Percentiles rank a stretch among this genome's conserved stretches.
These are phyloP conservation scores for Penicillium parvum DNA, from an alignment of 495 filamentous ascomycete genomes.

Conservation along the genomic window DNA sequence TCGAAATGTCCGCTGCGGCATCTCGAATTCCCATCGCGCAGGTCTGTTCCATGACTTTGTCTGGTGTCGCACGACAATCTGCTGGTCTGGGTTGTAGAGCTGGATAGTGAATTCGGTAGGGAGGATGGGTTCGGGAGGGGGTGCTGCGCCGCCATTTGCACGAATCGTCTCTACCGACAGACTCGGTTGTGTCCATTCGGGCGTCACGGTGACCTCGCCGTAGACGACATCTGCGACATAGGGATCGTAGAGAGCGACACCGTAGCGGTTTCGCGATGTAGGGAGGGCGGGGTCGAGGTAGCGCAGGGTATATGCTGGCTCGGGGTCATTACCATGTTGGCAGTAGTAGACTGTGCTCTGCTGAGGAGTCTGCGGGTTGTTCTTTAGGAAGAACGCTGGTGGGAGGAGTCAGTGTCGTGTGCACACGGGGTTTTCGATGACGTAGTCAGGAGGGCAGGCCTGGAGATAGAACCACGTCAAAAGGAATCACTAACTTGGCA, in stretches of 20 bases:
- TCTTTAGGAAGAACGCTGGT: slow-evolving; percentile 61
- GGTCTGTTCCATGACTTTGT: slow-evolving; percentile 72
- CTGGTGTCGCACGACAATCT: slow-evolving; percentile 64
- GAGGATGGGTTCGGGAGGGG: slow-evolving; percentile 69
- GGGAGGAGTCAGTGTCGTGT: slow-evolving; percentile 28
- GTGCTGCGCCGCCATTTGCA: slow-evolving; percentile 62
- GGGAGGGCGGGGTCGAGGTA: slow-evolving; percentile 67
- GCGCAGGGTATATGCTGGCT: slow-evolving; percentile 71
- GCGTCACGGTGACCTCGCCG: slow-evolving; percentile 79
- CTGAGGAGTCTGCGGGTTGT: slow-evolving; percentile 46
- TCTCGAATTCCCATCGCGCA: slow-evolving; percentile 84
- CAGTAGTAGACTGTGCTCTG: slow-evolving; percentile 63
- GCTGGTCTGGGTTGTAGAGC: slow-evolving; percentile 92
- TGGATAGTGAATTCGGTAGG: slow-evolving; percentile 77
- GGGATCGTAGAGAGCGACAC: slow-evolving; percentile 77
- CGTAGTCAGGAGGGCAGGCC: slow-evolving; percentile 7
- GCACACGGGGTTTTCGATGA: slow-evolving; percentile 27
- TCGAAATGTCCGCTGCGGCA: slow-evolving; percentile 81
- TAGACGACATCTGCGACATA: slow-evolving; percentile 77
- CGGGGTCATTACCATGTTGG: slow-evolving; percentile 74
- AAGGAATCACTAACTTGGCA: slow-evolving; percentile 60
- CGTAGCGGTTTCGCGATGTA: slow-evolving; percentile 76
- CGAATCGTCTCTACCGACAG: slow-evolving; percentile 77
- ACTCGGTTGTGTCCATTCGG: slow-evolving; percentile 77
- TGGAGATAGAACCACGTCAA: not conserved